Base-by-base conservation (phyloP, 2,329 filamentous ascomycete species). In the Aspergillus fijiensis region DNA sequence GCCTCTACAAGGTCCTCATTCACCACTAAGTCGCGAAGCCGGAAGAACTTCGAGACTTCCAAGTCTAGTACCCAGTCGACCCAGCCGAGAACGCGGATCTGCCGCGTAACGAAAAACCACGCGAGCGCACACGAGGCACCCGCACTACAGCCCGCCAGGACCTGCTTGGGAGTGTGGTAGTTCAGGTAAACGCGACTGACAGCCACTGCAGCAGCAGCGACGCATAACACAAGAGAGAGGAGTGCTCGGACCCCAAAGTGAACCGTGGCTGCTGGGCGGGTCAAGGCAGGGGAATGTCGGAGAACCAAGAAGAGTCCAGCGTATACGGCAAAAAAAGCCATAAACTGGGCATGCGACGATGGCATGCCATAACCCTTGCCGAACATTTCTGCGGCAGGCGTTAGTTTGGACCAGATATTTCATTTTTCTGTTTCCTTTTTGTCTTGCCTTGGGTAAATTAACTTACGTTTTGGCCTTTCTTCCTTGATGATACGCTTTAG, bases 291-390 rank as follows among this genome's bases (percentile, higher is more conserved):
- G 5, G 82, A 81, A 76, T 96, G 92, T 62, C 94, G 86, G 61
- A 93, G 80, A 50, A 96, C 83, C 49, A 99, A 83, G 80, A 98
- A 98, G 21, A 99, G 81, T 25, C 86, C 82, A 61, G 98, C 79
- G 63, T 90, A 95, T 59, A 96, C 80, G 60, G 91, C 89, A 84
- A 96, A 98, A 81, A 92, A 99, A 58, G 89, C 85, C 62, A 94
- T 90, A 74, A 97, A 99, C 79, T 99, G 95, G 9, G 95, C 90
- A 78, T 99, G 95, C 42, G 93, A 97, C 7, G 86, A 88, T 11
- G 95, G 95, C 96, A 99, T 99, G 69, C 95, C 96, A 73, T 99
- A 99, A 65, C 95, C 95, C 76, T 96, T 96, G 58, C 92, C 86
- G 71, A 93, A 87, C 81, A 88, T 86, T 76, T 85, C 85, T 87